phyloP scores from a whole-genome alignment of 495 filamentous ascomycete species.

The Lepraria neglecta region DNA sequence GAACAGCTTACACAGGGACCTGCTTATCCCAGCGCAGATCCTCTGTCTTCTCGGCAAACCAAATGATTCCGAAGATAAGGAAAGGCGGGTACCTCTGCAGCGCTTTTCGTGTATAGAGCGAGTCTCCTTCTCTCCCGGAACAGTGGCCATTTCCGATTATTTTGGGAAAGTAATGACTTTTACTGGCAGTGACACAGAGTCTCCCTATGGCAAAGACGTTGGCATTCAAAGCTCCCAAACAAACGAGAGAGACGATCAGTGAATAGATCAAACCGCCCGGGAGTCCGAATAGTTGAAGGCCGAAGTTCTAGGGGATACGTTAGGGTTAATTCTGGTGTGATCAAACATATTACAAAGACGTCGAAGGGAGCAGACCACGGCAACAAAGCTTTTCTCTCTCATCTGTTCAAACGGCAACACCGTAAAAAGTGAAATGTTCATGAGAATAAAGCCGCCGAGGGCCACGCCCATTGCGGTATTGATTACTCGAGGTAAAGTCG shows the following conservation, averaged over 20 bases:
- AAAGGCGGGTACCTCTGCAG: not conserved
- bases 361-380: slow-evolving; percentile 5
- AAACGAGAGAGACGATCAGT: slow-evolving; percentile 16
- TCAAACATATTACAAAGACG: not conserved
- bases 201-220: slow-evolving; percentile 21
- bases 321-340: not conserved
- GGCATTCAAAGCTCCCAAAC: slow-evolving; percentile 22
- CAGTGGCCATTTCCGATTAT: slow-evolving; percentile 9
- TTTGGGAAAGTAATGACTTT: slow-evolving; percentile 12
- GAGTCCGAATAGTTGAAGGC: slow-evolving; percentile 10
- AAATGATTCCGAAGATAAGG: not conserved
- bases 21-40: slow-evolving; percentile 12
- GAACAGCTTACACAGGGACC: slow-evolving; percentile 10
- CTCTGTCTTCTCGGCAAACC: slow-evolving; percentile 13
- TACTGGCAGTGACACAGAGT: slow-evolving; percentile 12
- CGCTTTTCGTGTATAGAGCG: not conserved
- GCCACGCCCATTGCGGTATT: slow-evolving; percentile 32
- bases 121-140: slow-evolving; percentile 2
- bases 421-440: slow-evolving; percentile 29
- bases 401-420: slow-evolving; percentile 21
- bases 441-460: slow-evolving; percentile 31
- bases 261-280: slow-evolving; percentile 18
- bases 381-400: slow-evolving; percentile 15
- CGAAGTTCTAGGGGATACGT: slow-evolving; percentile 10
- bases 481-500: slow-evolving; percentile 30